These are phyloP conservation scores for Kodamaea restingae DNA, from an alignment of 805 yeast genomes.

Conservation along the genomic window DNA sequence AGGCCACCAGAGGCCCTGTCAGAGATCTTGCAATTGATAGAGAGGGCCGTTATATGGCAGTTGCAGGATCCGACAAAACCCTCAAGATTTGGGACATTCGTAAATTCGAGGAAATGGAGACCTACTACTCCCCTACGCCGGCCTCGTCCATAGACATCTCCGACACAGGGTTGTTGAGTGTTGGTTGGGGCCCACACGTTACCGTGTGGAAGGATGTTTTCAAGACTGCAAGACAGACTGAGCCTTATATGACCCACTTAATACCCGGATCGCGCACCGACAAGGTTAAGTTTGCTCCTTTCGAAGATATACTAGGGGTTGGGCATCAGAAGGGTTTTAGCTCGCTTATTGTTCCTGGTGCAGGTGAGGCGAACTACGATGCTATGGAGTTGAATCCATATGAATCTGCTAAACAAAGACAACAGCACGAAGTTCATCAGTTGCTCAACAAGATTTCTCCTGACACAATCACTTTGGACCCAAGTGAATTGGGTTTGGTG, in stretches of 20 bases:
- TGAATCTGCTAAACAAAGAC: slow-evolving; percentile 89
- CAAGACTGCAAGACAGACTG: slow-evolving; percentile 55
- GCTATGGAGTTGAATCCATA: slow-evolving; percentile 90
- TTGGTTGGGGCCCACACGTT: slow-evolving; percentile 95
- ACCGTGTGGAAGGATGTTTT: slow-evolving; percentile 90
- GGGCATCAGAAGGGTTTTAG: slow-evolving; percentile 55
- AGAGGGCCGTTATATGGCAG: slow-evolving; percentile 92
- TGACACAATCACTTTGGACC: slow-evolving; percentile 90
- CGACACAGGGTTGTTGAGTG: slow-evolving; percentile 80
- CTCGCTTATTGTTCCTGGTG: slow-evolving; percentile 85
- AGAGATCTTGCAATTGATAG: slow-evolving; percentile 82
- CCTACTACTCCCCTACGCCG: slow-evolving; percentile 76
- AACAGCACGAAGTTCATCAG: slow-evolving; percentile 83
- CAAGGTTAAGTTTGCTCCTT: slow-evolving; percentile 76
- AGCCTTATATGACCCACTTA: slow-evolving; percentile 91
- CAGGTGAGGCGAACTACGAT: slow-evolving; percentile 98
- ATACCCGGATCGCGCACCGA: slow-evolving; percentile 73
- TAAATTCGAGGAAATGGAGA: slow-evolving; percentile 69
- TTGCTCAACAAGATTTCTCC: slow-evolving; percentile 85
- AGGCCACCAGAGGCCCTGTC: slow-evolving; percentile 82
- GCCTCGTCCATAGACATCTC: slow-evolving; percentile 76
- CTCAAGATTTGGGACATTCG: slow-evolving; percentile 93
- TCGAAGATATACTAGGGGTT: slow-evolving; percentile 90
- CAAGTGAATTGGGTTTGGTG: slow-evolving; percentile 78
- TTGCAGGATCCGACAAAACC: slow-evolving; percentile 80